Evolutionary conservation across 2,329 filamentous ascomycete species (phyloP).

Genomic region (Hymenoscyphus occultus): DNA sequence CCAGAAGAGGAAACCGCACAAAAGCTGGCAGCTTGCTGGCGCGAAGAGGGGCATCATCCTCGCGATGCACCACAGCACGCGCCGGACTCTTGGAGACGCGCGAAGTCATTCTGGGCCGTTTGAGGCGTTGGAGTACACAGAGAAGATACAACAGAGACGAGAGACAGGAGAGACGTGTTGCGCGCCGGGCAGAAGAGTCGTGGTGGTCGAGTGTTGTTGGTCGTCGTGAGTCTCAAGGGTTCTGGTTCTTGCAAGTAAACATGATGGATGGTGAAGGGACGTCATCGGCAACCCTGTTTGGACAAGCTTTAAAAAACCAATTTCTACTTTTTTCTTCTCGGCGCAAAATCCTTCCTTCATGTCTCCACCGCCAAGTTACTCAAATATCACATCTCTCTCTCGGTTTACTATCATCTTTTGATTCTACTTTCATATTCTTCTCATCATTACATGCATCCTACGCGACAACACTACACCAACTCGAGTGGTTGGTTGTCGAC

Average conservation of each 20-base stretch:
- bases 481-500: not conserved
- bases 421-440: not conserved
- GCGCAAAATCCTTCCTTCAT: not conserved
- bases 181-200: not conserved
- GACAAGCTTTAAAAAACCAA: not conserved
- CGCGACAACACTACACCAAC: not conserved
- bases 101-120: not conserved
- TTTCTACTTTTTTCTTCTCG: not conserved
- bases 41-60: conserved; percentile 22
- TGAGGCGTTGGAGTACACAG: not conserved
- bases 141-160: not conserved
- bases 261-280: too few relatives aligned
- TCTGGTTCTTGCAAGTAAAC: not conserved
- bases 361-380: not conserved
- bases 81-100: not conserved
- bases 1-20: conserved; percentile 52
- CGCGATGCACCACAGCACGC: not conserved
- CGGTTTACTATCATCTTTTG: not conserved
- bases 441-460: conserved; percentile 1
- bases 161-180: not conserved
- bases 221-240: not conserved
- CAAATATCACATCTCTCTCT: not conserved
- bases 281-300: too few relatives aligned
- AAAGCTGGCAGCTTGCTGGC: conserved; percentile 40
- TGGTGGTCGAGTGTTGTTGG: not conserved